Percentiles rank a stretch among this genome's conserved stretches.
These are phyloP conservation scores for Clavispora santaluciae DNA, from an alignment of 805 yeast genomes.

Conservation along the genomic window DNA sequence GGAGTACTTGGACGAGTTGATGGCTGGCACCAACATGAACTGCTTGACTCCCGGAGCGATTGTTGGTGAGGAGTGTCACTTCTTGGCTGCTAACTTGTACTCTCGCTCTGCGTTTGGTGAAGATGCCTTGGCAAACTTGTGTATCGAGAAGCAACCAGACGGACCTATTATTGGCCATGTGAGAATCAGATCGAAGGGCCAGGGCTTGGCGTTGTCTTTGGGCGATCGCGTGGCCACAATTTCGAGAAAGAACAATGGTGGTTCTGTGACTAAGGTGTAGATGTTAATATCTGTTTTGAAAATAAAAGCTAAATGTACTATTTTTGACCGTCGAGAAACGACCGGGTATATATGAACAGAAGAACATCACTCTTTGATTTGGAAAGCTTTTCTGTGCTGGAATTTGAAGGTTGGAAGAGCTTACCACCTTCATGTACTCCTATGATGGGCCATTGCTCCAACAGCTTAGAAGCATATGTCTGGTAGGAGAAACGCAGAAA, in stretches of 20 bases:
- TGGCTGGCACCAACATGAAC: conserved; percentile 87
- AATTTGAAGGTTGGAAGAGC: neutral
- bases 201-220: conserved; percentile 89
- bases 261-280: conserved; percentile 12
- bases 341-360: conserved; percentile 4
- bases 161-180: conserved; percentile 89
- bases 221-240: conserved; percentile 92
- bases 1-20: conserved; percentile 70
- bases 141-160: conserved; percentile 74
- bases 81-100: conserved; percentile 89
- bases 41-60: conserved; percentile 89
- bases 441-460: conserved; percentile 2
- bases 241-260: conserved; percentile 45
- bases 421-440: conserved; percentile 10
- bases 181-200: conserved; percentile 95
- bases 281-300: neutral
- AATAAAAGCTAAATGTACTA: neutral
- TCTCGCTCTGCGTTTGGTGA: conserved; percentile 94
- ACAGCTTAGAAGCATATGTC: conserved; percentile 1
- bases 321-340: neutral
- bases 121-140: conserved; percentile 92
- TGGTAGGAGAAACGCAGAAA: conserved; percentile 3
- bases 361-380: conserved; percentile 4
- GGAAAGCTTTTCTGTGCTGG: conserved; percentile 1
- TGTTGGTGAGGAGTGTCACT: conserved; percentile 84